Evolutionary conservation across 306 rosid genomes (phyloP), one percentile per base, ranked within the genome.

Genomic region (Sophora flavescens): DNA sequence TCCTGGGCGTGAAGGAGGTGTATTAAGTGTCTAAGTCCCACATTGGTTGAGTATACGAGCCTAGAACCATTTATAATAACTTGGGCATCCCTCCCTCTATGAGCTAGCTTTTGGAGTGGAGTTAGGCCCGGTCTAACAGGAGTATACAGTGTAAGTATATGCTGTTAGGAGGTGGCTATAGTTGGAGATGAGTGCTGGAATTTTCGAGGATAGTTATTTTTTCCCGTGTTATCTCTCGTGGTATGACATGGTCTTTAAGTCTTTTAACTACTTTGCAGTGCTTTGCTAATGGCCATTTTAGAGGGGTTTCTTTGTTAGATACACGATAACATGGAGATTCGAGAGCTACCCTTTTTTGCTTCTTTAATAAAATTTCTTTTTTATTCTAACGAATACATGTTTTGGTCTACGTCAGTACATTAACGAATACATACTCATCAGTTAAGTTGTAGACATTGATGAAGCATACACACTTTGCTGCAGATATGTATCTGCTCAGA

Each of bases 401-500:
- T 47, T 48, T 62, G 62, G 26, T 48, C 52, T 61, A 3, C 62
- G 4, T 35, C 52, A 13, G 17, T 48, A 50, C 63, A 57, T 69
- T 61, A 6, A 26, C 35, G 18, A 58, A 62, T 41, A 3, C 17
- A 59, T 28, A 63, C 48, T 62, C n/a, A 30, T 70, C 63, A 33
- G 53, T 42, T 67, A 32, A 59, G 61, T 67, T 75, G 47, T 78
- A 30, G 26, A 53, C 61, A n/a, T 57, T 87, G 65, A 89, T 44
- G 36, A 77, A 76, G 63, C 17, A 6, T 78, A 59, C 77, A 67
- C 51, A 54, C 67, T 80, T 81, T 82, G 42, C 77, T 82, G 79
- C 93, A 92, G 99, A 85, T 96, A 96, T 75, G 85, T 83, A 14
- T 68, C 91, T 75, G 92, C 90, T 61, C 80, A 92, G 82, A 91